These are phyloP conservation scores for Russula sp. DNA, from an alignment of 768 basidiomycete genomes.

Conservation along the genomic window DNA sequence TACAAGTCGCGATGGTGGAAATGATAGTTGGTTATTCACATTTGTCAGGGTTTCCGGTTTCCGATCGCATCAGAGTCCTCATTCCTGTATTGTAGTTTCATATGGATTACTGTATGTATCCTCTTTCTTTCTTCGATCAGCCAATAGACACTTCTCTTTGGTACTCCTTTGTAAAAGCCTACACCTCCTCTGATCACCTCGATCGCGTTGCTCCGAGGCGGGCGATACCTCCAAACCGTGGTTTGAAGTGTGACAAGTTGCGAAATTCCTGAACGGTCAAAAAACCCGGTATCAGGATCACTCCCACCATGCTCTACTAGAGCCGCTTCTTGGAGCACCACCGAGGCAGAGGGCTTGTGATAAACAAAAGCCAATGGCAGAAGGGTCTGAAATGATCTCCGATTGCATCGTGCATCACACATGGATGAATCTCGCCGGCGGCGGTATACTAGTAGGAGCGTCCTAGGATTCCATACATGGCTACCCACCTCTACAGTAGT, in stretches of 20 bases:
- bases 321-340: background rate
- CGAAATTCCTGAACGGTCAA: background rate
- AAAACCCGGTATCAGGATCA: background rate
- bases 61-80: background rate
- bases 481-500: background rate
- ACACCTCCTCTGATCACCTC: constrained; percentile 1
- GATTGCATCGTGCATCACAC: constrained; percentile 11
- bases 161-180: background rate
- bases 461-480: background rate
- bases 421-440: constrained; percentile 1
- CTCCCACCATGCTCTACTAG: background rate
- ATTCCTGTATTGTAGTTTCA: constrained; percentile 11
- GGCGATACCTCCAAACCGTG: background rate
- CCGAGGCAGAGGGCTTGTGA: constrained; percentile 16
- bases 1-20: constrained; percentile 15
- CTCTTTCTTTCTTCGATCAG: background rate
- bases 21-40: background rate
- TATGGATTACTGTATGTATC: constrained; percentile 14
- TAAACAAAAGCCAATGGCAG: background rate
- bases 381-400: background rate
- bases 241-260: background rate
- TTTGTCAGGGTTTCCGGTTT: background rate
- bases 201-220: constrained; percentile 3
- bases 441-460: constrained; percentile 2
- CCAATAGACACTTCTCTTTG: constrained; percentile 9